These are phyloP conservation scores for Fraxinus sp. DNA, from an alignment of 305 asterid species.

Conservation along the genomic window DNA sequence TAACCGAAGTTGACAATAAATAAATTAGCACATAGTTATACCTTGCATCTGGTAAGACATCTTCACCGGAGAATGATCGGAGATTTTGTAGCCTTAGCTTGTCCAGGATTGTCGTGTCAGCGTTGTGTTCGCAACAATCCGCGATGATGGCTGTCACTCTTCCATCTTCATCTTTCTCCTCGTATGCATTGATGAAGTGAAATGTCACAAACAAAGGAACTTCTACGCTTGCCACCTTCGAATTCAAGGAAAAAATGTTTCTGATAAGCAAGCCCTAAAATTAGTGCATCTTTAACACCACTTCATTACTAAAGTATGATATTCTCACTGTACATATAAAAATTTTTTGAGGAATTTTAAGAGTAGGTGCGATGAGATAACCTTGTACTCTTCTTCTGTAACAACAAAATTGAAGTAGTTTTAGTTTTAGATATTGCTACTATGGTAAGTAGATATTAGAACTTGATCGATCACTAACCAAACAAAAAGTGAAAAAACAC, in stretches of 20 bases:
- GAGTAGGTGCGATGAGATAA: background rate
- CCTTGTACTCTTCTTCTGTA: background rate
- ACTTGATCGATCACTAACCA: background rate
- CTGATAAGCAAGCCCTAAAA: background rate
- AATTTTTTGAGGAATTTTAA: background rate
- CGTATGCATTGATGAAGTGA: conserved; percentile 95
- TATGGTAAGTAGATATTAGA: background rate
- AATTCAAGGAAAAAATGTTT: background rate
- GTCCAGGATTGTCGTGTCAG: conserved; percentile 74
- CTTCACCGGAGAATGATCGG: conserved; percentile 56
- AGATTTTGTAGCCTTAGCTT: conserved; percentile 69
- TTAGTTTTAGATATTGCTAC: background rate
- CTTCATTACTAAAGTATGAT: background rate
- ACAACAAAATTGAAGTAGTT: background rate
- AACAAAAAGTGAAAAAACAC: background rate
- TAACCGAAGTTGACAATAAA: background rate
- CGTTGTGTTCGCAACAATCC: conserved; percentile 89
- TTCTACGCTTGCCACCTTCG: conserved; percentile 93
- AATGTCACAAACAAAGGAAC: conserved; percentile 81
- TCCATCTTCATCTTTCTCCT: conserved; percentile 84
- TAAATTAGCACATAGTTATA: conserved; percentile 8
- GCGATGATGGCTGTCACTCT: conserved; percentile 68
- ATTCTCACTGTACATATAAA: background rate
- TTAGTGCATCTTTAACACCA: background rate
- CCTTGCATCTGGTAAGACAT: conserved; percentile 86